These are phyloP conservation scores for Euryodendron excelsum DNA, from an alignment of 148 eudicot species.

Conservation along the genomic window DNA sequence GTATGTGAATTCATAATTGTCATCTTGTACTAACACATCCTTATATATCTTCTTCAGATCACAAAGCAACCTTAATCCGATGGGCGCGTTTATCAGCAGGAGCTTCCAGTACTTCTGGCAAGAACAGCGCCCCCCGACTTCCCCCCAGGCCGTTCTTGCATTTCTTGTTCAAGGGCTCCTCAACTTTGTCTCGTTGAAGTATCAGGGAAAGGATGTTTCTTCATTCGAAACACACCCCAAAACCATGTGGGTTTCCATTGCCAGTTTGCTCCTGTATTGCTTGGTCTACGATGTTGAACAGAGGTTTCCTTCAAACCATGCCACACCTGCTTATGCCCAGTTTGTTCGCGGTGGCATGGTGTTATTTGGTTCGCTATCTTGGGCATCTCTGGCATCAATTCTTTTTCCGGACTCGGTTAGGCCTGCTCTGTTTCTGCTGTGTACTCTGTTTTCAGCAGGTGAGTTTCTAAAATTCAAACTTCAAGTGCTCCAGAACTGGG, in stretches of 20 bases:
- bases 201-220: not conserved
- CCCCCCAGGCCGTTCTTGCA: not conserved
- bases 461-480: not conserved
- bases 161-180: not conserved
- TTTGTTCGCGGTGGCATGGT: not conserved
- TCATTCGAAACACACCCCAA: not conserved
- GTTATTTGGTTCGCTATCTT: not conserved
- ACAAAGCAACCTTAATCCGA: no score
- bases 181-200: not conserved
- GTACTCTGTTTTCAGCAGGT: not conserved
- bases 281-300: not conserved
- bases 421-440: not conserved
- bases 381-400: not conserved
- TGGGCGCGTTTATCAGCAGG: not conserved
- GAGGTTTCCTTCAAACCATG: not conserved
- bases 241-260: not conserved
- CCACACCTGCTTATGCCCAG: not conserved
- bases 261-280: not conserved
- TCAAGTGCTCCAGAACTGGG: not conserved
- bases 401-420: not conserved
- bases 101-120: not conserved
- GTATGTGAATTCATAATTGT: no score
- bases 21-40: no score
- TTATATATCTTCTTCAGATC: no score
- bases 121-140: not conserved